A percentile compares a stretch with the other conserved stretches of the same genome.
Conservation (phyloP, 179 eudicot species). For the Amaranthus tricolor region DNA sequence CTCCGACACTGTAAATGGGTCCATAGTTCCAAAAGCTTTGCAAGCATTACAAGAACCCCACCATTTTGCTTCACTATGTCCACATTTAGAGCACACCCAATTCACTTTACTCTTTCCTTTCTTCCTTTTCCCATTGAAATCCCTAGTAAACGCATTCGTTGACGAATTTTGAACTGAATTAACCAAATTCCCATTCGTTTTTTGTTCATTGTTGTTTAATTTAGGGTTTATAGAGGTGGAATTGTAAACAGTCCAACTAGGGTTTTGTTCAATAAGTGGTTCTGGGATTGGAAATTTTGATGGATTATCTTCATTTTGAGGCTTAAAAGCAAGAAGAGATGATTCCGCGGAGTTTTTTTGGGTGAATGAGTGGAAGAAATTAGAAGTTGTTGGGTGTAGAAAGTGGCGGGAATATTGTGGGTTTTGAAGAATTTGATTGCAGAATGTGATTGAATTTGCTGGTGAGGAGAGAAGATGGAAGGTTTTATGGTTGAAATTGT, state of each 20-base stretch:
- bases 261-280: conserved; percentile 19
- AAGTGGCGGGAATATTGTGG: conserved; percentile 34
- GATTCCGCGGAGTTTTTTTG: conserved; percentile 25
- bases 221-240: conserved; percentile 7
- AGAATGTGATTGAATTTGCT: neutral
- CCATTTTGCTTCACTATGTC: conserved; percentile 75
- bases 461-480: conserved; percentile 13
- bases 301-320: conserved; percentile 9
- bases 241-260: conserved; percentile 30
- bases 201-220: conserved; percentile 17
- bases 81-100: conserved; percentile 75
- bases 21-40: conserved; percentile 44
- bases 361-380: conserved; percentile 27
- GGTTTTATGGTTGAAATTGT: conserved; percentile 21
- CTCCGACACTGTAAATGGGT: conserved; percentile 40
- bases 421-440: conserved; percentile 18
- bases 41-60: conserved; percentile 77
- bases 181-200: neutral
- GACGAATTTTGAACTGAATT: conserved; percentile 10
- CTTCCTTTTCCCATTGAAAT: conserved; percentile 28
- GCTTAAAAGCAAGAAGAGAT: conserved; percentile 20
- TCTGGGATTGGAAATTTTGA: conserved; percentile 9
- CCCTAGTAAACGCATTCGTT: conserved; percentile 15
- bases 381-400: neutral
- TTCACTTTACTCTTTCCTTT: conserved; percentile 51